phyloP scores from a whole-genome alignment of 495 filamentous ascomycete genomes.

The Penicillium goetzii region DNA sequence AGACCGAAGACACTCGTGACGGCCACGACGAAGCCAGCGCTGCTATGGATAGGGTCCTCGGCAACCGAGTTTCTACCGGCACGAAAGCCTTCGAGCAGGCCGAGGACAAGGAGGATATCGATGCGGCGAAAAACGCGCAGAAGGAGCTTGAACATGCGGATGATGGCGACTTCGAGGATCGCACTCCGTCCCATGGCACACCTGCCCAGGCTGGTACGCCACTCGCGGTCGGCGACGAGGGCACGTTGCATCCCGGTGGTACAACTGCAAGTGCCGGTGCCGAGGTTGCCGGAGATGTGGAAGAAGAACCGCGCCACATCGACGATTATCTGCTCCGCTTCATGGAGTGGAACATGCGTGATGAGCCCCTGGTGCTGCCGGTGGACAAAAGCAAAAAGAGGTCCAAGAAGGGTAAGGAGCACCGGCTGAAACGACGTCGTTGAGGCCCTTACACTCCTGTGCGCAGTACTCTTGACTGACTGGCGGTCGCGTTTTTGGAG shows the following conservation, averaged over 20 bases:
- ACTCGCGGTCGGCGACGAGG: slow-evolving; percentile 24
- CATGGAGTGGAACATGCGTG: slow-evolving; percentile 76
- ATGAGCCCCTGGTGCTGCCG: slow-evolving; percentile 77
- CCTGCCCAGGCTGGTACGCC: slow-evolving; percentile 41
- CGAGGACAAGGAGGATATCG: slow-evolving; percentile 90
- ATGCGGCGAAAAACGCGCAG: slow-evolving; percentile 83
- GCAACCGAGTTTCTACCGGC: slow-evolving; percentile 55
- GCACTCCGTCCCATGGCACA: slow-evolving; percentile 51
- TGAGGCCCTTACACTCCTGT: slow-evolving; percentile 19
- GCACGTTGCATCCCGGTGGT: slow-evolving; percentile 16
- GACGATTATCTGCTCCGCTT: slow-evolving; percentile 86
- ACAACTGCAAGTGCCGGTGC: slow-evolving; percentile 6
- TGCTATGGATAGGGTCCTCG: slow-evolving; percentile 87
- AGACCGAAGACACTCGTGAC: slow-evolving; percentile 56
- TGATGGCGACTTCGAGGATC: slow-evolving; percentile 89
- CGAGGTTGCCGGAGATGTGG: slow-evolving; percentile 43
- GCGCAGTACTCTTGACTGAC: neutral
- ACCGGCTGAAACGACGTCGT: slow-evolving; percentile 49
- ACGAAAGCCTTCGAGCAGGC: slow-evolving; percentile 77
- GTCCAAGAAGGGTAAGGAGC: slow-evolving; percentile 74
- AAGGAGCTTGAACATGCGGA: slow-evolving; percentile 86
- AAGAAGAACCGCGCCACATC: slow-evolving; percentile 56
- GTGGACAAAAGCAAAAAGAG: slow-evolving; percentile 81
- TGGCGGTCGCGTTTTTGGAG: neutral
- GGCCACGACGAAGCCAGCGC: slow-evolving; percentile 68